Base-by-base conservation (phyloP, 805 yeast species). In the Ogataea paraovalis region DNA sequence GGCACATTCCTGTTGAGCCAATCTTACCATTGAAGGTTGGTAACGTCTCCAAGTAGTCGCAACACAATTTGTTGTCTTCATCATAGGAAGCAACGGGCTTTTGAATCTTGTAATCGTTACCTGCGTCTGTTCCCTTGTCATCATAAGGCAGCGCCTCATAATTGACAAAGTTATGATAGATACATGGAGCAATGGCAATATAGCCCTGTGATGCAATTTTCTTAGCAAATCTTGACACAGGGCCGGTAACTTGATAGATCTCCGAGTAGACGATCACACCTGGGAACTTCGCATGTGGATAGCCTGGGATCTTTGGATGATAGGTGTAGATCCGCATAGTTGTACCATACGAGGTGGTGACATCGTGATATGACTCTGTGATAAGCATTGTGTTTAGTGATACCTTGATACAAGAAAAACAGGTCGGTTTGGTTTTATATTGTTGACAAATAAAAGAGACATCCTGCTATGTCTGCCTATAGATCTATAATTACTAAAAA, bases 1-100 rank as follows among this genome's bases (percentile, higher is more conserved):
- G 75, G 63, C 95, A 87, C 94, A 87, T 87, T 18, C 94, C 95
- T 2, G 92, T 85, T 40, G 90, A 83, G 33, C 94, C 94, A 55
- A 85, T 77, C 48, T 74, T 78, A 38, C 91, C 91, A 52, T 77
- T 81, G 62, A 85, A 85, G 10, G 88, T 83, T 1, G 74, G 69
- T 53, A 86, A 70, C 2, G 75, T 56, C 42, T 65, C 64, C 47
- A 86, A 71, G 59, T 84, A 80, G 59, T 85, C 88, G 57, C 85
- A 73, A 16, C 86, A 73, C 47, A 85, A 65, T 43, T 66, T 73
- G 59, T 76, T 80, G 64, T 86, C 95, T 59, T 85, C 92, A 58
- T 86, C 94, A 60, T 87, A 87, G 3, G 89, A 82, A 52, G 71
- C 75, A 47, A 86, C 60, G 20, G 85, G 85, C 62, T 86, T 86